Percentiles rank a stretch among this genome's conserved stretches.
Conservation (phyloP, 495 filamentous ascomycete genomes). For the Lasiosphaeria miniovina region DNA sequence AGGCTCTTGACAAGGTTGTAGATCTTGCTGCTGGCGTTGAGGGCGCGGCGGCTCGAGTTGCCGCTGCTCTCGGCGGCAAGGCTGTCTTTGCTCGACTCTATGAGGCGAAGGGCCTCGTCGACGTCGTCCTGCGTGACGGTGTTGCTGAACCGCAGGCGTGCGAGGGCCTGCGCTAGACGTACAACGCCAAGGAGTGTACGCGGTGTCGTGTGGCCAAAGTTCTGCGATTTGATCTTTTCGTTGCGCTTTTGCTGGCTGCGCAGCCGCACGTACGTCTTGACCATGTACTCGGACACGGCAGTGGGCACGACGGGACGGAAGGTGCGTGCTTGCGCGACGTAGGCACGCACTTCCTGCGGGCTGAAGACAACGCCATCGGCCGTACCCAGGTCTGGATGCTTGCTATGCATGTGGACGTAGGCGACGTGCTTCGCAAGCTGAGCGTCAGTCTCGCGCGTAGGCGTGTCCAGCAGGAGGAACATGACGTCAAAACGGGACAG, state of each 20-base stretch:
- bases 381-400: slow-evolving; percentile 75
- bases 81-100: slow-evolving; percentile 88
- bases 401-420: slow-evolving; percentile 95
- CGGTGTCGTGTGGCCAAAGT: slow-evolving; percentile 88
- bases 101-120: slow-evolving; percentile 86
- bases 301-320: slow-evolving; percentile 83
- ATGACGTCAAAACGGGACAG: slow-evolving; percentile 96
- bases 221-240: slow-evolving; percentile 72
- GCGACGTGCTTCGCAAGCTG: slow-evolving; percentile 95
- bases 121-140: slow-evolving; percentile 87
- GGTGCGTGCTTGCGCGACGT: slow-evolving; percentile 86
- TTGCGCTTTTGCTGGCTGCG: slow-evolving; percentile 84
- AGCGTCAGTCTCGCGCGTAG: slow-evolving; percentile 81
- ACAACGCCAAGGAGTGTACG: slow-evolving; percentile 90
- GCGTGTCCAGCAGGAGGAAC: slow-evolving; percentile 93
- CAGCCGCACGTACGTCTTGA: slow-evolving; percentile 91
- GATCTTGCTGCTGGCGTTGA: slow-evolving; percentile 83
- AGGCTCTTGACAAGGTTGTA: slow-evolving; percentile 88
- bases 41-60: slow-evolving; percentile 55
- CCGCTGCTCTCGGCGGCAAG: slow-evolving; percentile 68
- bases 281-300: slow-evolving; percentile 87
- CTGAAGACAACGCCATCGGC: slow-evolving; percentile 64
- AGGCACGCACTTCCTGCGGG: slow-evolving; percentile 89
- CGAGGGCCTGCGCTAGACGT: slow-evolving; percentile 92
- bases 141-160: slow-evolving; percentile 81